Base-by-base conservation (phyloP, 2,329 filamentous ascomycete species). In the Cryphonectria naterciae region DNA sequence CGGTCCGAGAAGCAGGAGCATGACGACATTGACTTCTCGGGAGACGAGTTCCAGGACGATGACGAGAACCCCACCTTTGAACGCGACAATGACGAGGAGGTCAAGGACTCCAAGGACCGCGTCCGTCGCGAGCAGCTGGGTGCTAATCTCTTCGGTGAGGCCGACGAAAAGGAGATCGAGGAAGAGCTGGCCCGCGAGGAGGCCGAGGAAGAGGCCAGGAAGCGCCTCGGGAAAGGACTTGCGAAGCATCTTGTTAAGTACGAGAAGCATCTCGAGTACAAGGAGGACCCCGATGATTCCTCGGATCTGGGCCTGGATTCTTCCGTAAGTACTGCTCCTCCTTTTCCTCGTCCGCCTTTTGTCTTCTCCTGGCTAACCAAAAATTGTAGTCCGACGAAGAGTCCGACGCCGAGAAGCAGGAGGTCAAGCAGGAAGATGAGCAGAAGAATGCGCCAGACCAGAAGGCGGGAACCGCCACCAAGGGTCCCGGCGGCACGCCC, bases 211-310 rank as follows among this genome's bases (percentile, higher is more conserved):
- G 87, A 93, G 70, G 86, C 89, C 72, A 85, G 89, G 73, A 92
- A 90, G 79, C 88, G 89, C 73, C 86, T 92, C 70, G 92, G 94
- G 73, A 97, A 95, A 80, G 85, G 88, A 62, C 87, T 94, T 6
- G 90, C 92, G 71, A 97, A 97, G 81, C 90, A 92, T 15, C 85
- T 98, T 15, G 90, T 92, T 75, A 95, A 93, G 81, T 88, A 93
- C 67, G 96, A 98, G 81, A 92, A 93, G 80, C 93, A 97, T 75
- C 91, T 90, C 74, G 92, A 96, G 73, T 97, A 97, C 77, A 93
- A 93, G 76, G 92, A 90, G 74, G 93, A 85, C 69, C 82, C 80
- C 15, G 83, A 83, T 5, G 77, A 79, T 62, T 80, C 80, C 35
- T 76, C 77, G 68, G 74, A 81, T 72, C 77, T 81, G 41, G 81